Evolutionary conservation across 2,329 filamentous ascomycete species (phyloP), one percentile per base, ranked within the genome.

Genomic region (Fusarium zealandicum): DNA sequence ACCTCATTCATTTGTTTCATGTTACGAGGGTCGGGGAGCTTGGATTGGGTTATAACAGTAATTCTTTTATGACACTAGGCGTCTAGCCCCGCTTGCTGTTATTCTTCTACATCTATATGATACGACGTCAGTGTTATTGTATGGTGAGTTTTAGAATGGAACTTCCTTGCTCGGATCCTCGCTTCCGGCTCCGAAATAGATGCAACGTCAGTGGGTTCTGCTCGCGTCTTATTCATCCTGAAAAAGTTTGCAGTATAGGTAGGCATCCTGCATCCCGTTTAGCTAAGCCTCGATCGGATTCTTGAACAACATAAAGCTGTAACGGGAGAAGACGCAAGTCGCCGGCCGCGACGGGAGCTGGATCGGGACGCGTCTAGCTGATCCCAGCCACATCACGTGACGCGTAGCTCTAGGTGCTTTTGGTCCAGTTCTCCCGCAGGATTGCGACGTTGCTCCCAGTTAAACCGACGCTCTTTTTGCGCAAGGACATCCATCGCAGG

Each of bases 401-500:
- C 20, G 2, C 8, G 7, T 36, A 20, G 35, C 32, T 57, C 45
- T 64, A 59, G 54, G 54, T 60, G 54, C 52, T 59, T 67, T 68
- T 67, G 56, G 56, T 46, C 58, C 61, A 63, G 54, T 62, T 63
- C 54, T 53, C 54, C 57, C 58, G 56, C 59, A 57, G 64, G 64
- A 50, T 68, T 68, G 63, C 65, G 64, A 66, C 65, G 54, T 67
- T 65, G 61, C 52, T 61, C 61, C 50, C 61, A 48, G 59, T 55
- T 59, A 55, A 66, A 66, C 55, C 57, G 60, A 63, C 52, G 44
- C 54, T 55, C 56, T 64, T 51, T 51, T 63, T 66, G 64, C 62
- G 61, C 61, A 67, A 65, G 61, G 61, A 64, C 66, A 68, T 68
- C 65, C 66, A 68, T 68, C 65, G 61, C 65, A 67, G 45, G 66